These are phyloP conservation scores for Candida takata DNA, from an alignment of 805 yeast species.

Conservation along the genomic window DNA sequence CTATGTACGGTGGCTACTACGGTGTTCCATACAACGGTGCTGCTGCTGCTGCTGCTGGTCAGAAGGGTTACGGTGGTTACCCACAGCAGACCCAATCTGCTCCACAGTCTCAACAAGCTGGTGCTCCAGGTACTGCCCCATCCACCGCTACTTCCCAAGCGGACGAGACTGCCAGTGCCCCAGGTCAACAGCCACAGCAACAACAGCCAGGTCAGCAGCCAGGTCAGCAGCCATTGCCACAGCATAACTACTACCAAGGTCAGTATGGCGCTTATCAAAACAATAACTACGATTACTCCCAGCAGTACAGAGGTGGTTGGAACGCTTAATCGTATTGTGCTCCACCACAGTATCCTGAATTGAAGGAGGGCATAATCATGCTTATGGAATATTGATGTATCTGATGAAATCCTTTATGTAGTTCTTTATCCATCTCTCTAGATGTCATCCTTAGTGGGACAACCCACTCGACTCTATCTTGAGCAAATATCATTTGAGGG, in stretches of 20 bases:
- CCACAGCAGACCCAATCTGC: constrained; percentile 4
- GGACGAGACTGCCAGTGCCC: constrained; percentile 1
- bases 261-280: constrained; percentile 2
- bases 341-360: too few relatives aligned
- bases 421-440: neutral
- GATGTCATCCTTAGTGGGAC: neutral
- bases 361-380: too few relatives aligned
- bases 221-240: constrained; percentile 2
- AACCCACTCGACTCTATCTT: too few relatives aligned
- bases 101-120: constrained; percentile 5
- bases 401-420: too few relatives aligned
- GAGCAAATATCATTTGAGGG: constrained; percentile 4
- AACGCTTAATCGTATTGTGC: too few relatives aligned
- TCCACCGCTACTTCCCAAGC: constrained; percentile 1
- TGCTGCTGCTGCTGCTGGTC: constrained; percentile 1
- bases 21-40: constrained; percentile 2
- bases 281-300: constrained; percentile 6
- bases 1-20: constrained; percentile 7
- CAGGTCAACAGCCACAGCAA: constrained; percentile 6
- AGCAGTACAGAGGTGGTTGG: constrained; percentile 10
- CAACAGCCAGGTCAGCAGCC: constrained; percentile 8
- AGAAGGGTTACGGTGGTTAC: constrained; percentile 4
- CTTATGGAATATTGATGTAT: constrained; percentile 2
- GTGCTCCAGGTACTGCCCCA: constrained; percentile 6
- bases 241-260: constrained; percentile 1